These are phyloP conservation scores for Hanseniaspora hatyaiensis DNA, from an alignment of 805 yeast species.

Conservation along the genomic window DNA sequence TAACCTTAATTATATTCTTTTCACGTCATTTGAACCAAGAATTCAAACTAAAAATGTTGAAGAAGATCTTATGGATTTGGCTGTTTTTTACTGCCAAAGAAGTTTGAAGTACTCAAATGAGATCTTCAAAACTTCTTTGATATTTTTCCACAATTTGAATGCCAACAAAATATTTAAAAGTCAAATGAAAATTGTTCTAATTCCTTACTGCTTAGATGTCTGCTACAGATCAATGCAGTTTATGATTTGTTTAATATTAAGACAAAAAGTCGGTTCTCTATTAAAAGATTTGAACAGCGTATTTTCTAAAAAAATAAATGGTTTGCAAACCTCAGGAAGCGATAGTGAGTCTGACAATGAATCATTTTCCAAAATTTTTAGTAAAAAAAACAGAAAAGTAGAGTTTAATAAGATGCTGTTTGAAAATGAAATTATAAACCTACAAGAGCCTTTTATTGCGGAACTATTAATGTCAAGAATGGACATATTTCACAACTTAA, in stretches of 20 bases:
- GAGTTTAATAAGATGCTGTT: slow-evolving; percentile 21
- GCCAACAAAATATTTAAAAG: slow-evolving; percentile 26
- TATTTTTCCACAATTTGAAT: slow-evolving; percentile 32
- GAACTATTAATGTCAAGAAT: slow-evolving; percentile 32
- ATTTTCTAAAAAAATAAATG: slow-evolving; percentile 18
- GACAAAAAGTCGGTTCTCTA: slow-evolving; percentile 37
- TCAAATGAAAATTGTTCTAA: slow-evolving; percentile 35
- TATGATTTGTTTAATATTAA: slow-evolving; percentile 42
- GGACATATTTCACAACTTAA: slow-evolving; percentile 33
- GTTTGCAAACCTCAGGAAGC: slow-evolving; percentile 18
- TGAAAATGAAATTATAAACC: slow-evolving; percentile 21
- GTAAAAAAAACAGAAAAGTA: slow-evolving; percentile 20
- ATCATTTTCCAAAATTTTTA: slow-evolving; percentile 12
- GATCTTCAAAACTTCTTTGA: slow-evolving; percentile 34
- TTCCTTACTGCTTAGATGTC: slow-evolving; percentile 40
- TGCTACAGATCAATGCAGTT: slow-evolving; percentile 50
- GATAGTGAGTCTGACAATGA: slow-evolving; percentile 25
- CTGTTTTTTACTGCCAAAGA: slow-evolving; percentile 34
- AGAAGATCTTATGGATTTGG: slow-evolving; percentile 28
- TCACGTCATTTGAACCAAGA: slow-evolving; percentile 36
- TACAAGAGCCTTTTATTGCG: slow-evolving; percentile 25
- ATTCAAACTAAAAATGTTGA: slow-evolving; percentile 26
- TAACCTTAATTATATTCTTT: slow-evolving; percentile 39
- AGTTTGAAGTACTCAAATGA: slow-evolving; percentile 35
- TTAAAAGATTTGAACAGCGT: slow-evolving; percentile 28